Evolutionary conservation across 495 filamentous ascomycete species (phyloP).

Genomic region (Sporormia fimetaria): DNA sequence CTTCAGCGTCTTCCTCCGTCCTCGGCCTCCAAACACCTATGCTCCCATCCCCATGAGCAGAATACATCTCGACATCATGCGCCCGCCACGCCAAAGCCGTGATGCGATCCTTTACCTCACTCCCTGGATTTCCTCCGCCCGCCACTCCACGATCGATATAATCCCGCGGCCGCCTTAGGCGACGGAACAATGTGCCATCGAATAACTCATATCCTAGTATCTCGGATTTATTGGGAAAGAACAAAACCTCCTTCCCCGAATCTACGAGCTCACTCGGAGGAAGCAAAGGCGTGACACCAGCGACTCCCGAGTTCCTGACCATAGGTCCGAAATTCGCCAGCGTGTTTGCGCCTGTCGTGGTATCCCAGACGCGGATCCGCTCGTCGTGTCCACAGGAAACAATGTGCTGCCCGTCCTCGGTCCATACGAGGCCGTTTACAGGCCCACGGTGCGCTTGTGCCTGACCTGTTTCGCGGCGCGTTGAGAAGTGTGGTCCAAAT

Average conservation of each 20-base stretch:
- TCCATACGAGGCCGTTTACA: slow-evolving; percentile 77
- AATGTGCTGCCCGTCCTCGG: slow-evolving; percentile 59
- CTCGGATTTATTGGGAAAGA: slow-evolving; percentile 68
- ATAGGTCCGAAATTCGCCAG: slow-evolving; percentile 70
- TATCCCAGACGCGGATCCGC: slow-evolving; percentile 75
- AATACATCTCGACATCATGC: slow-evolving; percentile 43
- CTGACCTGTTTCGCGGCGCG: slow-evolving; percentile 37
- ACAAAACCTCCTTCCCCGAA: slow-evolving; percentile 49
- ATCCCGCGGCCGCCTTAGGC: slow-evolving; percentile 46
- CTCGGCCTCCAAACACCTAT: slow-evolving; percentile 48
- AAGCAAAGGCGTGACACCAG: slow-evolving; percentile 49
- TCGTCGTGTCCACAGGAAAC: slow-evolving; percentile 73
- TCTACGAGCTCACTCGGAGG: slow-evolving; percentile 43
- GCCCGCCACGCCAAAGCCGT: slow-evolving; percentile 63
- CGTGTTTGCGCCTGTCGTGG: slow-evolving; percentile 65
- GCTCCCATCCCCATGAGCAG: slow-evolving; percentile 47
- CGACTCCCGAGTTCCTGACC: slow-evolving; percentile 59
- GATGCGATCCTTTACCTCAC: slow-evolving; percentile 44
- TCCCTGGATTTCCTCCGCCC: slow-evolving; percentile 24
- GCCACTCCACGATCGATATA: slow-evolving; percentile 30
- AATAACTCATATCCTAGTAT: slow-evolving; percentile 66
- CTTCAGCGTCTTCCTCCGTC: slow-evolving; percentile 35
- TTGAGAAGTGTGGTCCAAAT: slow-evolving; percentile 35
- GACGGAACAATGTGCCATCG: slow-evolving; percentile 60
- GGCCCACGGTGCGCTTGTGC: slow-evolving; percentile 62